A percentile compares a stretch with the other conserved stretches of the same genome.
Evolutionary conservation across 164 flowering plant species (phyloP).

Genomic region (Chloranthus sessilifolius): DNA sequence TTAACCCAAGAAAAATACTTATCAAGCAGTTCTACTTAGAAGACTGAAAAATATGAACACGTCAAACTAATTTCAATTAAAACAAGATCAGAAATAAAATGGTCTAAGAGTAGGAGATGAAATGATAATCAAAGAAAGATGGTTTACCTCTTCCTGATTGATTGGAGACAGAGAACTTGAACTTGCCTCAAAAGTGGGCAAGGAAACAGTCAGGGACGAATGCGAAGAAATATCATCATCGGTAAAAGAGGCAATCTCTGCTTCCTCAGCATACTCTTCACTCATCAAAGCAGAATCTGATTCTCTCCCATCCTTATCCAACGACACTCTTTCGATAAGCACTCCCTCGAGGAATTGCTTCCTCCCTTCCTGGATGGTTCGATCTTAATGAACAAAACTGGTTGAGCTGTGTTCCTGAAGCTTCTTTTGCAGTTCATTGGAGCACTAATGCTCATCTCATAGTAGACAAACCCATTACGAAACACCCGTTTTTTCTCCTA

Average conservation of each 20-base stretch:
- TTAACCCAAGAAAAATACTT: too few relatives aligned
- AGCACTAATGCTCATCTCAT: constrained; percentile 30
- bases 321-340: constrained; percentile 35
- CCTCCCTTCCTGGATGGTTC: constrained; percentile 45
- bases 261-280: constrained; percentile 64
- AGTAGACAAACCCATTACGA: too few relatives aligned
- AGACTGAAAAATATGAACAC: too few relatives aligned
- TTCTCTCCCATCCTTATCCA: constrained; percentile 45
- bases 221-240: constrained; percentile 61
- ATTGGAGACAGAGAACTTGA: constrained; percentile 24
- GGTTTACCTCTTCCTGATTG: constrained; percentile 34
- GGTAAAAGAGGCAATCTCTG: constrained; percentile 65
- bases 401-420: constrained; percentile 42
- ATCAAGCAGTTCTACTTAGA: too few relatives aligned
- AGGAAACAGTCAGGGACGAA: constrained; percentile 39
- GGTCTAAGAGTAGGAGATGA: not conserved
- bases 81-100: too few relatives aligned
- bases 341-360: constrained; percentile 32
- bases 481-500: too few relatives aligned
- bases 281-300: constrained; percentile 40
- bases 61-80: too few relatives aligned
- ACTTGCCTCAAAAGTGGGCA: constrained; percentile 32
- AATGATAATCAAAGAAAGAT: not conserved
- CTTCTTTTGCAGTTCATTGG: constrained; percentile 63
- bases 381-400: constrained; percentile 46